Evolutionary conservation across 2,329 filamentous ascomycete genomes (phyloP).

Genomic region (Cladosporium austrohemisphaericum): DNA sequence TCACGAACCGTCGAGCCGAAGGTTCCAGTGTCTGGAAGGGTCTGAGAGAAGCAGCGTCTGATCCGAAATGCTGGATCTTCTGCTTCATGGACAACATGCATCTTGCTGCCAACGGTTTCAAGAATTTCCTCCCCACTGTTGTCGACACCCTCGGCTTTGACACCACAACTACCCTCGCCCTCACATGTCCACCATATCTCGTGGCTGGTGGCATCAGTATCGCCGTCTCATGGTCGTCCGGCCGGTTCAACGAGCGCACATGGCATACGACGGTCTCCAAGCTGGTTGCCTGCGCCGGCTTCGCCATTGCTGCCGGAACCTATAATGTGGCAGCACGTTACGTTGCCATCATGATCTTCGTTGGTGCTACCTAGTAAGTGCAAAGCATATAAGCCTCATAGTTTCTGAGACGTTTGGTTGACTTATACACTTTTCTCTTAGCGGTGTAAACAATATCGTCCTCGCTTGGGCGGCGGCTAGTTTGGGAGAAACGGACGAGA

Average conservation of each 20-base stretch:
- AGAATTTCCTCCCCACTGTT: slow-evolving; percentile 10
- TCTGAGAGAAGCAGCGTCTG: not conserved
- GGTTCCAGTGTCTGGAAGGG: slow-evolving; percentile 36
- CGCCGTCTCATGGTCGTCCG: slow-evolving; percentile 33
- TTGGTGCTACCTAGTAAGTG: slow-evolving; percentile 33
- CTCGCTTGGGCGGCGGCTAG: slow-evolving; percentile 36
- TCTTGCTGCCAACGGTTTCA: slow-evolving; percentile 11
- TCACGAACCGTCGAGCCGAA: slow-evolving; percentile 45
- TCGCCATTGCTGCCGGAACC: slow-evolving; percentile 1
- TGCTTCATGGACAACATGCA: slow-evolving; percentile 11
- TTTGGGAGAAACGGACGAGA: slow-evolving; percentile 38
- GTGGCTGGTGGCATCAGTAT: slow-evolving; percentile 26
- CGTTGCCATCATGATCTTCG: slow-evolving; percentile 33
- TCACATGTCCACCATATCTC: slow-evolving; percentile 34
- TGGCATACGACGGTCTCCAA: slow-evolving; percentile 27
- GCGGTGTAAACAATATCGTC: slow-evolving; percentile 35
- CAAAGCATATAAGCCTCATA: too few relatives aligned
- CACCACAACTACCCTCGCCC: slow-evolving; percentile 30
- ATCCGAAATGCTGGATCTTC: slow-evolving; percentile 2
- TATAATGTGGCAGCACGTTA: slow-evolving; percentile 22
- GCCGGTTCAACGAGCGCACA: slow-evolving; percentile 40
- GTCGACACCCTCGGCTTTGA: slow-evolving; percentile 33
- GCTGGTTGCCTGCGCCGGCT: slow-evolving; percentile 4
- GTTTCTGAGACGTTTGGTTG: too few relatives aligned
- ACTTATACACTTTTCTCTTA: too few relatives aligned